Percentiles rank a stretch among this genome's conserved stretches.
Evolutionary conservation across 106 monocot genomes (phyloP).

Genomic region (Allium sativum): DNA sequence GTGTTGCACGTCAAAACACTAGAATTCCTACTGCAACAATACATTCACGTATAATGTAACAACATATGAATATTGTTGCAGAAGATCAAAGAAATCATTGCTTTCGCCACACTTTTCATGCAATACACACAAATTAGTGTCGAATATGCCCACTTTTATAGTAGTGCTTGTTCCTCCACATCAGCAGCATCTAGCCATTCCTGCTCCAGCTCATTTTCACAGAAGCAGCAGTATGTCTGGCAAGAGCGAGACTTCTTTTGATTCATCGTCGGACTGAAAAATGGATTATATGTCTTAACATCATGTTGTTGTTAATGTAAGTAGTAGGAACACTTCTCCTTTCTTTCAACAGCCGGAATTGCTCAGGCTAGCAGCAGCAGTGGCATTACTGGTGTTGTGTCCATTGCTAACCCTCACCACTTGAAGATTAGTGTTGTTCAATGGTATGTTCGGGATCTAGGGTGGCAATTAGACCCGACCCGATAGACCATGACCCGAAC

Average conservation of each 20-base stretch:
- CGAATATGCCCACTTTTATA: no score
- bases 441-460: no score
- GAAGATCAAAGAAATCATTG: no score
- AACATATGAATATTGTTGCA: no score
- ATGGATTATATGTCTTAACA: conserved; percentile 5
- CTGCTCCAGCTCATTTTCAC: conserved; percentile 24
- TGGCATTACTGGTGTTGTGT: conserved; percentile 26
- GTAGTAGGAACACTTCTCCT: conserved; percentile 37
- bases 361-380: conserved; percentile 16
- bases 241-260: conserved; percentile 16
- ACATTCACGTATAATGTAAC: no score
- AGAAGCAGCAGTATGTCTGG: conserved; percentile 1
- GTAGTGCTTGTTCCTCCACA: conserved; percentile 42
- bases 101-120: no score
- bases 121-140: no score
- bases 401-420: conserved; percentile 21
- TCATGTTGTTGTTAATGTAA: conserved; percentile 23
- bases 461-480: no score
- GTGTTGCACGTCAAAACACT: no score
- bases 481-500: no score
- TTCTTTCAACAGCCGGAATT: conserved; percentile 26
- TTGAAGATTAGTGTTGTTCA: conserved; percentile 37
- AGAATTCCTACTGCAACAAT: no score
- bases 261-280: neutral
- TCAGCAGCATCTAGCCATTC: conserved; percentile 17